Conservation (phyloP, 352 stramenopile species). For the Pythium insidiosum region DNA sequence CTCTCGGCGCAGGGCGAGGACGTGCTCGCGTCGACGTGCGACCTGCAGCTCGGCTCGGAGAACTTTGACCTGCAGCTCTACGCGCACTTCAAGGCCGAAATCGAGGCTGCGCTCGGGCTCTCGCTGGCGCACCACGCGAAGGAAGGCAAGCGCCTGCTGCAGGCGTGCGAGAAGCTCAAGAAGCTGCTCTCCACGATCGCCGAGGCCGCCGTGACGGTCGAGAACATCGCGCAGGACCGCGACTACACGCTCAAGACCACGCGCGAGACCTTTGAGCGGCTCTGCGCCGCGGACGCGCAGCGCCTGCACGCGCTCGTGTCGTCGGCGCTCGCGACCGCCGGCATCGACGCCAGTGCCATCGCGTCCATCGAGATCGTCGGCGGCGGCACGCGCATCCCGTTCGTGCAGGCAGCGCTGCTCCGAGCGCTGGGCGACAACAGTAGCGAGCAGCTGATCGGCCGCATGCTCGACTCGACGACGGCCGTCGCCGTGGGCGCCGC, state of each 20-base stretch:
- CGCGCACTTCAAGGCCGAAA: slow-evolving; percentile 65
- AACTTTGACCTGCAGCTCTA: slow-evolving; percentile 76
- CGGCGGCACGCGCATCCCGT: slow-evolving; percentile 83
- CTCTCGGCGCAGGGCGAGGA: slow-evolving; percentile 48
- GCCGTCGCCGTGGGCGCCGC: slow-evolving; percentile 75
- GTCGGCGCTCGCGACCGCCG: slow-evolving; percentile 33
- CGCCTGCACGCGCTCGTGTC: slow-evolving; percentile 49
- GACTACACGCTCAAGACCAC: slow-evolving; percentile 75
- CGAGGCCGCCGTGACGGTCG: slow-evolving; percentile 68
- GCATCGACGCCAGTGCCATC: slow-evolving; percentile 30
- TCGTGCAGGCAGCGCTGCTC: slow-evolving; percentile 72
- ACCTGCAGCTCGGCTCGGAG: slow-evolving; percentile 55
- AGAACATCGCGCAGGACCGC: slow-evolving; percentile 76
- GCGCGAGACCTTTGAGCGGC: slow-evolving; percentile 56
- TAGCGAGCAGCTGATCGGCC: slow-evolving; percentile 48
- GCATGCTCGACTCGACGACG: slow-evolving; percentile 86
- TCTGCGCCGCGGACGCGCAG: slow-evolving; percentile 43
- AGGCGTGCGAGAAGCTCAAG: slow-evolving; percentile 83
- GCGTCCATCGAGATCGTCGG: slow-evolving; percentile 86
- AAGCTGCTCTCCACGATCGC: slow-evolving; percentile 86
- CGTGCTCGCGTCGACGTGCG: slow-evolving; percentile 40
- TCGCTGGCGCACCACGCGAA: slow-evolving; percentile 58
- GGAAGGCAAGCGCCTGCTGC: slow-evolving; percentile 79
- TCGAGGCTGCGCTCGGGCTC: slow-evolving; percentile 46
- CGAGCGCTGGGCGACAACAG: slow-evolving; percentile 38